Evolutionary conservation across 73 alveolate genomes (phyloP).

Genomic region (Tetrahymena thermophila): DNA sequence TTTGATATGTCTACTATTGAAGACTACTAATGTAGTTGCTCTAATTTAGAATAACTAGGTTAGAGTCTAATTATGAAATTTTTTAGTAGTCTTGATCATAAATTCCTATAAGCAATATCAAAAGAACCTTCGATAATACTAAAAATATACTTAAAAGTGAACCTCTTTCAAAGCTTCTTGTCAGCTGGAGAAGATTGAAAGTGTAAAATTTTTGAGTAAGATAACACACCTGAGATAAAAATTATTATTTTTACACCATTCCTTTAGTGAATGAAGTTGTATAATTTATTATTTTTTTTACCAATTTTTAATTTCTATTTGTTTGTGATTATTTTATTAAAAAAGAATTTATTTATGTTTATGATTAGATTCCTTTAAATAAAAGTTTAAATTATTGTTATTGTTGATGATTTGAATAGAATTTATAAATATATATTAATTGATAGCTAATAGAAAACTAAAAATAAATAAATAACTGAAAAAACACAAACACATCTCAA

Average conservation of each 20-base stretch:
- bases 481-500: too few relatives aligned
- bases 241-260: not conserved
- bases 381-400: too few relatives aligned
- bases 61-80: not conserved
- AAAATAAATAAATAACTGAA: too few relatives aligned
- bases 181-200: not conserved
- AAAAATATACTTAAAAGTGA: not conserved
- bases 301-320: not conserved
- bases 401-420: too few relatives aligned
- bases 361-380: too few relatives aligned
- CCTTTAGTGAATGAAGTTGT: not conserved
- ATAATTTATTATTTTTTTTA: not conserved
- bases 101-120: not conserved
- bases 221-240: not conserved
- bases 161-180: not conserved
- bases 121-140: not conserved
- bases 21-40: not conserved
- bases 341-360: too few relatives aligned
- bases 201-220: not conserved
- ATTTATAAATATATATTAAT: too few relatives aligned
- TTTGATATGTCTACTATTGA: not conserved
- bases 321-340: too few relatives aligned
- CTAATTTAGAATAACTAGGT: not conserved
- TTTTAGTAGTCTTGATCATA: not conserved
- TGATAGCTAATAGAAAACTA: too few relatives aligned